Percentiles rank a stretch among this genome's conserved stretches.
Conservation (phyloP, 257 asterid genomes). For the Schizonepeta tenuifolia region DNA sequence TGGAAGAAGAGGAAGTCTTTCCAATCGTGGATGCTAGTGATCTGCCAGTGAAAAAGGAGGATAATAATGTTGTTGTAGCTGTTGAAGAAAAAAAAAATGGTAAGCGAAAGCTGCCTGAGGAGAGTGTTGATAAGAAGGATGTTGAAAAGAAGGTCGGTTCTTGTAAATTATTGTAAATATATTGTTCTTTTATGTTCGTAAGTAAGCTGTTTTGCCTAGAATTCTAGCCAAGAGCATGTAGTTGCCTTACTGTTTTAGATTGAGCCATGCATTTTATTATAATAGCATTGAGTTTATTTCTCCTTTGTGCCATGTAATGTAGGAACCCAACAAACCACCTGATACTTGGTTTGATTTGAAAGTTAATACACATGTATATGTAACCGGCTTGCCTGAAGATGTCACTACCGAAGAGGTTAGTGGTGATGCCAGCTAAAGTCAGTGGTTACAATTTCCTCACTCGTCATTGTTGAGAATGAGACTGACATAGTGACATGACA, state of each 20-base stretch:
- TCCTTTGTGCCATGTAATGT: slow-evolving; percentile 26
- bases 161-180: slow-evolving; percentile 12
- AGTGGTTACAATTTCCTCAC: slow-evolving; percentile 12
- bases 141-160: slow-evolving; percentile 70
- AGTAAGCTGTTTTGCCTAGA: slow-evolving; percentile 20
- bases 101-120: slow-evolving; percentile 72
- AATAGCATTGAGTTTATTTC: slow-evolving; percentile 10
- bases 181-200: slow-evolving; percentile 23
- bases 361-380: slow-evolving; percentile 95
- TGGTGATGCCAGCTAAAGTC: slow-evolving; percentile 18
- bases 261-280: slow-evolving; percentile 1
- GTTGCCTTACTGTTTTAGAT: neutral
- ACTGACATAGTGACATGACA: slow-evolving; percentile 46
- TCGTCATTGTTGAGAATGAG: slow-evolving; percentile 27
- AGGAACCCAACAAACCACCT: slow-evolving; percentile 98
- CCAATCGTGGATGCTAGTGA: slow-evolving; percentile 46
- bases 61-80: slow-evolving; percentile 42
- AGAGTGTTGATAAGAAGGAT: slow-evolving; percentile 59
- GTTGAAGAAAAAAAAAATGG: slow-evolving; percentile 50
- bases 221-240: neutral
- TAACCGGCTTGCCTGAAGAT: slow-evolving; percentile 95
- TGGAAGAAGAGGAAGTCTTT: slow-evolving; percentile 70
- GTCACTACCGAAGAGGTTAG: slow-evolving; percentile 89
- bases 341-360: slow-evolving; percentile 96
- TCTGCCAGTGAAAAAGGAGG: slow-evolving; percentile 42